Conservation (phyloP, 2,329 filamentous ascomycete genomes). For the Cytospora piceae region DNA sequence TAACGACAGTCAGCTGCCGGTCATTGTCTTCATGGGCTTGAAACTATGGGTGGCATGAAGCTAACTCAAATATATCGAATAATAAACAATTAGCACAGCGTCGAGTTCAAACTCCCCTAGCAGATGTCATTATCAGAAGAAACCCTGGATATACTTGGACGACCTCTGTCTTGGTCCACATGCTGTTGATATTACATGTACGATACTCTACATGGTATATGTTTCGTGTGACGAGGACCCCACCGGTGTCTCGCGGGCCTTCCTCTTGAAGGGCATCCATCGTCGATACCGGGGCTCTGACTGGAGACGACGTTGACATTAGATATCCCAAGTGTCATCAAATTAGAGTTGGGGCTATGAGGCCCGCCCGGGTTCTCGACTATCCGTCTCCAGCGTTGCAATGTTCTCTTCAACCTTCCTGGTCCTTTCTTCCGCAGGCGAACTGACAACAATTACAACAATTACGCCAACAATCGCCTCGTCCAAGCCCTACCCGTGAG, state of each 20-base stretch:
- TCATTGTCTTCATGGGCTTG: not conserved
- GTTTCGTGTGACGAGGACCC: not conserved
- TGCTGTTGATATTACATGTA: not conserved
- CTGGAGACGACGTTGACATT: conserved; percentile 11
- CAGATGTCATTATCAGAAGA: not conserved
- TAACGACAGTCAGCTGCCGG: conserved; percentile 1
- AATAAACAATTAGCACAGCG: not conserved
- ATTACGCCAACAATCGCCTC: not conserved
- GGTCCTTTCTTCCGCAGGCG: conserved; percentile 8
- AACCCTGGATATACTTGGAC: not conserved
- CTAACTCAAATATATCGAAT: not conserved
- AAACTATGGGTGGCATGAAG: not conserved
- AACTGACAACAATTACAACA: not conserved
- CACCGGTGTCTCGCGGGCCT: not conserved
- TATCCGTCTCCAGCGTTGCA: conserved; percentile 7
- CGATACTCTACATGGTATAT: not conserved
- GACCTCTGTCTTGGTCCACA: not conserved
- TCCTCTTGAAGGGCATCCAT: not conserved
- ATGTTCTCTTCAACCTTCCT: conserved; percentile 7
- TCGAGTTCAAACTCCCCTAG: not conserved
- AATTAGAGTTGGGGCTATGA: conserved; percentile 26
- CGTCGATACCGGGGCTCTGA: not conserved
- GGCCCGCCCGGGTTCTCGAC: conserved; percentile 2
- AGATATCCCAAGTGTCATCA: conserved; percentile 18
- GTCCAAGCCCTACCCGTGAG: not conserved